phyloP scores from a whole-genome alignment of 2,329 filamentous ascomycete genomes.

The Monilinia fructicola region DNA sequence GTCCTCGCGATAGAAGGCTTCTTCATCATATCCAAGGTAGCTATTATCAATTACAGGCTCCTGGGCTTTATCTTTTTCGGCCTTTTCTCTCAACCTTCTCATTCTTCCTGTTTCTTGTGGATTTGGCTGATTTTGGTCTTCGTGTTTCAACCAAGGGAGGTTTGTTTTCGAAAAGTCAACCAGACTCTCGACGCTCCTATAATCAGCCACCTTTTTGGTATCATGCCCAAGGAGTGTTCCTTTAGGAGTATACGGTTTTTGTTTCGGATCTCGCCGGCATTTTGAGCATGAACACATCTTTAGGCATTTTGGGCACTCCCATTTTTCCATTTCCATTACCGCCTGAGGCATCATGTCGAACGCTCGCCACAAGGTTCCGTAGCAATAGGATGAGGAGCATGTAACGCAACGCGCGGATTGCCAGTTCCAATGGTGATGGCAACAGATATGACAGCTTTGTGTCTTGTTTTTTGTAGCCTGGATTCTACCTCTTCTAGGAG shows the following conservation, averaged over 20 bases:
- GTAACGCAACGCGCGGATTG: constrained; percentile 78
- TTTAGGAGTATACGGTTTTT: constrained; percentile 79
- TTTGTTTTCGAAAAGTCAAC: constrained; percentile 93
- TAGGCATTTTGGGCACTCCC: constrained; percentile 85
- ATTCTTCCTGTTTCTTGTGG: constrained; percentile 44
- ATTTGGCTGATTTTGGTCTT: constrained; percentile 46
- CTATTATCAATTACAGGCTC: constrained; percentile 33
- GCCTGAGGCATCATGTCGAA: constrained; percentile 86
- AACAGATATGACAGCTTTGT: constrained; percentile 78
- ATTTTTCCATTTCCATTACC: constrained; percentile 76
- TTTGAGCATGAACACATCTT: constrained; percentile 83
- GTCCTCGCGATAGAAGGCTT: constrained; percentile 23
- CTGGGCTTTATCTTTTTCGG: constrained; percentile 38
- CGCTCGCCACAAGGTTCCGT: constrained; percentile 85
- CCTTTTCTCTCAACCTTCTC: constrained; percentile 40
- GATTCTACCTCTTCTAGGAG: constrained; percentile 42
- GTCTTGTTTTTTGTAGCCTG: constrained; percentile 50
- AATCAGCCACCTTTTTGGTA: constrained; percentile 85
- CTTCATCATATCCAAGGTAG: constrained; percentile 28
- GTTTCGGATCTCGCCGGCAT: constrained; percentile 67
- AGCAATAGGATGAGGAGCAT: constrained; percentile 81
- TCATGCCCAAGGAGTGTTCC: constrained; percentile 88
- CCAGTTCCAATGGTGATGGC: constrained; percentile 76
- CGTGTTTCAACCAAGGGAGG: constrained; percentile 72
- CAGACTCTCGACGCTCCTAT: constrained; percentile 82